Percentiles rank a stretch among this genome's conserved stretches.
phyloP scores from a whole-genome alignment of 2,329 filamentous ascomycete species.

The Fusarium proliferatum region DNA sequence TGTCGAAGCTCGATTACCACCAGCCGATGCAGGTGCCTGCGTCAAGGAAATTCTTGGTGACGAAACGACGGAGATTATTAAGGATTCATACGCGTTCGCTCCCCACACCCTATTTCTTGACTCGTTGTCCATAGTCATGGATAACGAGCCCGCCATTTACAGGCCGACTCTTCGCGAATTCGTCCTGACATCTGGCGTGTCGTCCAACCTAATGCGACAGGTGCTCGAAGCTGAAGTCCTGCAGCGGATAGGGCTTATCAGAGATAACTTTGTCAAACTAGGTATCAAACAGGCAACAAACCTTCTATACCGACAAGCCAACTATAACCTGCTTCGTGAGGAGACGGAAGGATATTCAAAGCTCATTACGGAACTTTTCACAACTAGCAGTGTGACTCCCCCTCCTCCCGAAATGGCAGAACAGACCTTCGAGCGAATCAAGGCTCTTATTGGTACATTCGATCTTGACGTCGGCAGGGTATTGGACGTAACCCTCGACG shows the following conservation, averaged over 20 bases:
- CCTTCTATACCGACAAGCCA: conserved; percentile 92
- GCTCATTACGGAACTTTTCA: conserved; percentile 94
- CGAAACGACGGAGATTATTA: conserved; percentile 61
- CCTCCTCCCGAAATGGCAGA: conserved; percentile 81
- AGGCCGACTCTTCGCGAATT: conserved; percentile 71
- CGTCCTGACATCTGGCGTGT: conserved; percentile 77
- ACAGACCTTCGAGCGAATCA: conserved; percentile 90
- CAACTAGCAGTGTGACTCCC: conserved; percentile 79
- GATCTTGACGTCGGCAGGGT: conserved; percentile 96
- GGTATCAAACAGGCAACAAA: conserved; percentile 93
- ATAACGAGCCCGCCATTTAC: conserved; percentile 69
- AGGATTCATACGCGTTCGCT: conserved; percentile 66
- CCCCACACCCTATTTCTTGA: conserved; percentile 82
- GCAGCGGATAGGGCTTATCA: conserved; percentile 80
- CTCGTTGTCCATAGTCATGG: conserved; percentile 81
- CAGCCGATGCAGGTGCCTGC: conserved; percentile 75
- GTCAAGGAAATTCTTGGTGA: conserved; percentile 79
- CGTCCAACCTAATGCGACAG: conserved; percentile 77
- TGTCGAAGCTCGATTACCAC: conserved; percentile 74
- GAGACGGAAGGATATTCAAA: conserved; percentile 98
- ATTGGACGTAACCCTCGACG: conserved; percentile 92
- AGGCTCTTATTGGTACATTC: conserved; percentile 95
- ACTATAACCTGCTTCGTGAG: conserved; percentile 94
- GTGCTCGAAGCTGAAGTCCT: conserved; percentile 84
- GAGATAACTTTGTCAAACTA: conserved; percentile 84